phyloP scores from a whole-genome alignment of 495 filamentous ascomycete genomes.

The Lophium mytilinum region DNA sequence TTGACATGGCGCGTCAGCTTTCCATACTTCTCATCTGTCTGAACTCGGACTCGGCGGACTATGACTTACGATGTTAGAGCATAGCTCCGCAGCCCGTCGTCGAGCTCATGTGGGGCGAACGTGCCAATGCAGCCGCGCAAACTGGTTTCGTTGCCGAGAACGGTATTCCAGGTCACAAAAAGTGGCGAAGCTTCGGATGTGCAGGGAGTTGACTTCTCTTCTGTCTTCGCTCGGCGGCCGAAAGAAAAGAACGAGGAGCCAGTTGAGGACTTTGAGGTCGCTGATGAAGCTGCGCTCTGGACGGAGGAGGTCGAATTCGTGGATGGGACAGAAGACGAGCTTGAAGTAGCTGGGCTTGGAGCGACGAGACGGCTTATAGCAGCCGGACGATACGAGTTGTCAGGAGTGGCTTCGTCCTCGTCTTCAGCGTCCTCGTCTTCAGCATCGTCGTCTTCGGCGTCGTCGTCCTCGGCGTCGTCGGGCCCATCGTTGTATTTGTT shows the following conservation, averaged over 20 bases:
- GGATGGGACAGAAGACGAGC: slow-evolving; percentile 40
- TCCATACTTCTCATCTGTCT: not conserved
- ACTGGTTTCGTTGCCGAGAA: slow-evolving; percentile 48
- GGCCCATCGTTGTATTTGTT: slow-evolving; percentile 40
- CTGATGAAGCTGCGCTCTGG: slow-evolving; percentile 31
- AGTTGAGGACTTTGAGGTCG: slow-evolving; percentile 40
- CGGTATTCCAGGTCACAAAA: slow-evolving; percentile 92
- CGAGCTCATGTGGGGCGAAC: slow-evolving; percentile 72
- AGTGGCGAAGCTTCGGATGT: slow-evolving; percentile 47
- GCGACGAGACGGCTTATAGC: slow-evolving; percentile 33
- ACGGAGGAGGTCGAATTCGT: slow-evolving; percentile 34
- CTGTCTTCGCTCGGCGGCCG: slow-evolving; percentile 25
- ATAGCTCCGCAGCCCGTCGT: slow-evolving; percentile 66
- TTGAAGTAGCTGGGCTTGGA: slow-evolving; percentile 31
- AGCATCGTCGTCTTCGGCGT: slow-evolving; percentile 20
- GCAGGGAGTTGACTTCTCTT: slow-evolving; percentile 24
- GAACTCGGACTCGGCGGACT: not conserved
- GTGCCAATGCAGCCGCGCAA: slow-evolving; percentile 96
- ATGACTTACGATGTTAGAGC: slow-evolving; percentile 68
- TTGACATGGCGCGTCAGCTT: not conserved
- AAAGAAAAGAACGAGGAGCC: slow-evolving; percentile 40
- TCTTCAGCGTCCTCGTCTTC: slow-evolving; percentile 11
- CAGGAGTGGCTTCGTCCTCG: slow-evolving; percentile 1
- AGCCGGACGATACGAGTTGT: slow-evolving; percentile 10
- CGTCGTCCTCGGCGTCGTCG: slow-evolving; percentile 21